phyloP scores from a whole-genome alignment of 495 filamentous ascomycete genomes.

The Rhypophila decipiens region DNA sequence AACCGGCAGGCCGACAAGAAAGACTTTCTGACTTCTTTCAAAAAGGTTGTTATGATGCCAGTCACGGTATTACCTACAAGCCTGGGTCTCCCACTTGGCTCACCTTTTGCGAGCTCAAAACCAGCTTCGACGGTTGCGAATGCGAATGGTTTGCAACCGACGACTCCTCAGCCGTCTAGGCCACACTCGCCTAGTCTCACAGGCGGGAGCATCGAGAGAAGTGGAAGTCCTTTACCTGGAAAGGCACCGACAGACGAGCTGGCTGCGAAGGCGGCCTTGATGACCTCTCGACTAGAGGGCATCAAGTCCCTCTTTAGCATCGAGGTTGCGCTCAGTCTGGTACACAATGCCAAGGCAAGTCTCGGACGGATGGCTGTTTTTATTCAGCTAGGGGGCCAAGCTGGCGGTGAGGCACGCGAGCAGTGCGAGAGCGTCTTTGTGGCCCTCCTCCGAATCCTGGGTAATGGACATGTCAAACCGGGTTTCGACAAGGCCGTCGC shows the following conservation, averaged over 20 bases:
- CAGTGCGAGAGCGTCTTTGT: slow-evolving; percentile 93
- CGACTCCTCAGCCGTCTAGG: slow-evolving; percentile 35
- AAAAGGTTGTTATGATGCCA: slow-evolving; percentile 98
- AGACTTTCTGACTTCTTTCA: slow-evolving; percentile 94
- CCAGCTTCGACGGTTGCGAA: slow-evolving; percentile 23
- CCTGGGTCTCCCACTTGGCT: slow-evolving; percentile 33
- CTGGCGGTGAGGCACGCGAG: slow-evolving; percentile 74
- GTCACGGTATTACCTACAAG: slow-evolving; percentile 72
- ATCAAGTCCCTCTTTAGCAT: slow-evolving; percentile 94
- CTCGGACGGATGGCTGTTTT: slow-evolving; percentile 82
- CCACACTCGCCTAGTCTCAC: slow-evolving; percentile 37
- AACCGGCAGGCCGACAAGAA: slow-evolving; percentile 92
- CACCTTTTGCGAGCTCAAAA: slow-evolving; percentile 38
- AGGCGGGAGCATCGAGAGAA: slow-evolving; percentile 19
- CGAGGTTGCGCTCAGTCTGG: slow-evolving; percentile 83
- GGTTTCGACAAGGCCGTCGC: slow-evolving; percentile 90
- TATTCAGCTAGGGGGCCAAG: slow-evolving; percentile 68
- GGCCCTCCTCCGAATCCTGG: slow-evolving; percentile 71
- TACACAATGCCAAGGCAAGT: slow-evolving; percentile 84
- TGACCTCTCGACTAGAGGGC: slow-evolving; percentile 89
- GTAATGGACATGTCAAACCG: slow-evolving; percentile 76
- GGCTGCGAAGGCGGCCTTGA: slow-evolving; percentile 91
- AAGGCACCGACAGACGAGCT: slow-evolving; percentile 82
- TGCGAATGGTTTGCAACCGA: slow-evolving; percentile 17
- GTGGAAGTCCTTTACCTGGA: slow-evolving; percentile 43